A percentile compares a stretch with the other conserved stretches of the same genome.
These are phyloP conservation scores for Pseudotsuga menziesii DNA, from an alignment of 75 land plant genomes.

Conservation along the genomic window DNA sequence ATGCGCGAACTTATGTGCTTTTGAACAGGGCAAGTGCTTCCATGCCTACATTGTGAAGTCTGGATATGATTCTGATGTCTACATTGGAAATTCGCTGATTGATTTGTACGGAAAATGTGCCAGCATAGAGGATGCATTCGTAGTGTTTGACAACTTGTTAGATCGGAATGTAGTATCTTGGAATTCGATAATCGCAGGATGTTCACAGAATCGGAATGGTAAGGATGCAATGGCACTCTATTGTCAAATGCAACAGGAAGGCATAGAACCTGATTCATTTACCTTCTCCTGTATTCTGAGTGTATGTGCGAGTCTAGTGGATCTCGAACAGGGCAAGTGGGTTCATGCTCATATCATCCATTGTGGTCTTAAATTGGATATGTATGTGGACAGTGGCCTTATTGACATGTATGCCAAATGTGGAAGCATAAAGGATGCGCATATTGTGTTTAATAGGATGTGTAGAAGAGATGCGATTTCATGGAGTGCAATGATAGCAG, in stretches of 20 bases:
- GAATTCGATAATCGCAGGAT: constrained; percentile 48
- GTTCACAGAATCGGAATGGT: constrained; percentile 35
- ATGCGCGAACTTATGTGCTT: neutral
- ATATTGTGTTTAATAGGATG: constrained; percentile 30
- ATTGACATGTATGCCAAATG: constrained; percentile 45
- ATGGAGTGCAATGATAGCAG: constrained; percentile 35
- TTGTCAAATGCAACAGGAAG: constrained; percentile 15
- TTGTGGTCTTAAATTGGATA: constrained; percentile 33
- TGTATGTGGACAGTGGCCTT: constrained; percentile 38
- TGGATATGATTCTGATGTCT: constrained; percentile 19
- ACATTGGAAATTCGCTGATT: constrained; percentile 12
- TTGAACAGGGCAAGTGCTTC: constrained; percentile 9
- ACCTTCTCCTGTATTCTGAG: constrained; percentile 41
- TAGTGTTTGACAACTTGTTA: constrained; percentile 19
- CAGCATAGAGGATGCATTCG: constrained; percentile 26
- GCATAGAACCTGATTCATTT: constrained; percentile 27
- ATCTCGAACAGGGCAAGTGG: constrained; percentile 22
- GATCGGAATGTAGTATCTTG: constrained; percentile 34
- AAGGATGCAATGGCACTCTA: constrained; percentile 21
- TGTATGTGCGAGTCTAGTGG: constrained; percentile 28
- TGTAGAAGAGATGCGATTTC: constrained; percentile 13
- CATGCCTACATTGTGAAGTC: constrained; percentile 5
- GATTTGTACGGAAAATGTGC: constrained; percentile 16
- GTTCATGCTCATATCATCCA: constrained; percentile 26
- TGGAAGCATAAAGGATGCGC: constrained; percentile 30